A percentile compares a stretch with the other conserved stretches of the same genome.
These are phyloP conservation scores for Sphagnum tenellum DNA, from an alignment of 225 moss, liverwort and hornwort species.

Conservation along the genomic window DNA sequence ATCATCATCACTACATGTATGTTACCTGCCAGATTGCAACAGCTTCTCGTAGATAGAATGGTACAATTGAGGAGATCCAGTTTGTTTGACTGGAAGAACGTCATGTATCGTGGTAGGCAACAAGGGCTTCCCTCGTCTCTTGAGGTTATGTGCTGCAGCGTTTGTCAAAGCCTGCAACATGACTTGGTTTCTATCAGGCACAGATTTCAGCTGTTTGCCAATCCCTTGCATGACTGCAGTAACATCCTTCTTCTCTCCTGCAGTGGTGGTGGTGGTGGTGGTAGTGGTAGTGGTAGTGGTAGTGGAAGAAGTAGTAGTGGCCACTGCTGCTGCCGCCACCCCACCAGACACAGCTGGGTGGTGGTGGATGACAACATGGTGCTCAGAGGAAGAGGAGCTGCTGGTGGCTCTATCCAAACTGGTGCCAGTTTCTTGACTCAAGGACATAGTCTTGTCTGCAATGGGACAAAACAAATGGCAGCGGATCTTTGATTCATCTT, in stretches of 20 bases:
- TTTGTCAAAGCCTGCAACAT: conserved; percentile 12
- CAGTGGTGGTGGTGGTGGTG: no score
- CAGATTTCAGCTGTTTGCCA: conserved; percentile 2
- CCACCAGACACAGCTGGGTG: no score
- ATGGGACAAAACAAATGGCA: no score
- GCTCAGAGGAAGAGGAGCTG: no score
- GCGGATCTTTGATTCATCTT: no score
- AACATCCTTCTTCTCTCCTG: background rate
- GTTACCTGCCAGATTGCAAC: conserved; percentile 62
- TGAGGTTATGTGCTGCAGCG: conserved; percentile 13
- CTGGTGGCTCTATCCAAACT: no score
- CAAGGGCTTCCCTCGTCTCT: background rate
- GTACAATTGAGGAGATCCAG: conserved; percentile 31
- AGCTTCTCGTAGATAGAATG: conserved; percentile 45
- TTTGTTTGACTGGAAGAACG: conserved; percentile 49
- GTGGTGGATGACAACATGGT: no score
- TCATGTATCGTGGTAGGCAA: conserved; percentile 34
- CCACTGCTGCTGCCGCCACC: no score
- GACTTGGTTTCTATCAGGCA: conserved; percentile 8
- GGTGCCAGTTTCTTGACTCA: no score
- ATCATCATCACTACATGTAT: conserved; percentile 2
- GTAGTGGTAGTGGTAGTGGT: no score
- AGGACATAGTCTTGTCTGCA: no score
- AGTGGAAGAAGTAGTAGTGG: no score
- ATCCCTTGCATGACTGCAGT: conserved; percentile 3